Percentiles rank a stretch among this genome's conserved stretches.
Evolutionary conservation across 1,284 basidiomycete species (phyloP).

Genomic region (Cutaneotrichosporon dermatis): DNA sequence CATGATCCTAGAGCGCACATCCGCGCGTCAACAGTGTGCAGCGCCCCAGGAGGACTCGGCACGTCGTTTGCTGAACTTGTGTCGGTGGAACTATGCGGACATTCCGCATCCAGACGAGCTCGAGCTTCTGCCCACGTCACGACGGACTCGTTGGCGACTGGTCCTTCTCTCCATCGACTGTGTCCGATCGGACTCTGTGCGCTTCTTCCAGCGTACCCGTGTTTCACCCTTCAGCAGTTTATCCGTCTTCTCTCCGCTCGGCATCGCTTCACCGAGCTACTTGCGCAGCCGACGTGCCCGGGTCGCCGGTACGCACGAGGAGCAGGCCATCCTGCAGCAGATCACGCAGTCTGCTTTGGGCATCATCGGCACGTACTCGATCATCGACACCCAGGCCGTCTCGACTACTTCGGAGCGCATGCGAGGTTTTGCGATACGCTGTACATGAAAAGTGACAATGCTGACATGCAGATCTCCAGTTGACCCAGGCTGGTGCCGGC

Average conservation of each 20-base stretch:
- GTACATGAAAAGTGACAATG: no score
- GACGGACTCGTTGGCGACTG: slow-evolving; percentile 31
- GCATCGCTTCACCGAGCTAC: slow-evolving; percentile 26
- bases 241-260: slow-evolving; percentile 30
- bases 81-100: slow-evolving; percentile 9
- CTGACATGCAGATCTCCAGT: slow-evolving; percentile 26
- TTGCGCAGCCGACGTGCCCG: slow-evolving; percentile 12
- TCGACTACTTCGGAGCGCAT: slow-evolving; percentile 36
- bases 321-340: slow-evolving; percentile 25
- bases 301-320: slow-evolving; percentile 10
- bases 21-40: slow-evolving; percentile 27
- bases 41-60: slow-evolving; percentile 10
- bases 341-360: slow-evolving; percentile 32
- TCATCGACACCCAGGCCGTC: slow-evolving; percentile 30
- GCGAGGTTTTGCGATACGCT: slow-evolving; percentile 14
- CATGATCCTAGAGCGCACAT: slow-evolving; percentile 33
- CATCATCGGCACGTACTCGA: slow-evolving; percentile 36
- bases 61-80: slow-evolving; percentile 22
- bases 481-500: slow-evolving; percentile 35
- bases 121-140: slow-evolving; percentile 26
- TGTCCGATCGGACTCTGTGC: slow-evolving; percentile 32
- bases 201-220: slow-evolving; percentile 36
- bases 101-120: slow-evolving; percentile 26
- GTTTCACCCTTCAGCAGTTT: slow-evolving; percentile 31
- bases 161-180: slow-evolving; percentile 29